Conservation (phyloP, 2,329 filamentous ascomycete genomes). For the Neonectria sp. region DNA sequence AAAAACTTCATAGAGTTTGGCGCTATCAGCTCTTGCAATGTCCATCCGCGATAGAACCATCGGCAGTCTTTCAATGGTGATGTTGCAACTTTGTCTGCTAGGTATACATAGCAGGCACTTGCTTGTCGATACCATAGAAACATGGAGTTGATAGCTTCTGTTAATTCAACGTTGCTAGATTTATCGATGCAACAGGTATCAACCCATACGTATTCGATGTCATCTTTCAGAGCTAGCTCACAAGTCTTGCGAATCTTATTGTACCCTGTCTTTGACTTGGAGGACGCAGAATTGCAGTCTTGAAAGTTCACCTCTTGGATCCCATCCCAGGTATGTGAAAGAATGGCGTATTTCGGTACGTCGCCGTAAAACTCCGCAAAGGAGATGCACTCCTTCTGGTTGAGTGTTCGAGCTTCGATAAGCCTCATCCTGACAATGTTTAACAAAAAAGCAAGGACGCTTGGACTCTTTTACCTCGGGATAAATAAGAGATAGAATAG, state of each 20-base stretch:
- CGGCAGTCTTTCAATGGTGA: not conserved
- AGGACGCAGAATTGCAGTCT: not conserved
- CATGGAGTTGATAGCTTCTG: not conserved
- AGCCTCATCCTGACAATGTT: constrained; percentile 53
- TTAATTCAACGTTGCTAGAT: not conserved
- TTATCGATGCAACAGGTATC: not conserved
- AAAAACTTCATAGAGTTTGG: no score
- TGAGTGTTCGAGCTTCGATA: constrained; percentile 48
- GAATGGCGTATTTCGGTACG: not conserved
- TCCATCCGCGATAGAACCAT: not conserved
- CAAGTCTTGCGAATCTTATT: not conserved
- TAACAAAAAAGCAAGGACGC: no score
- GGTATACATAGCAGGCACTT: not conserved
- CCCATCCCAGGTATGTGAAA: not conserved
- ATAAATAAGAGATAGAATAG: no score
- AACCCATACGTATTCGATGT: not conserved
- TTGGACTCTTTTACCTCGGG: no score
- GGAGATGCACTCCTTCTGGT: constrained; percentile 71
- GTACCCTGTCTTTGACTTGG: not conserved
- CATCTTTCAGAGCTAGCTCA: not conserved
- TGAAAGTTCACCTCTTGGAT: not conserved
- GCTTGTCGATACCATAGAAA: not conserved
- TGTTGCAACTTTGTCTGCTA: not conserved
- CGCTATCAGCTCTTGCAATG: not conserved
- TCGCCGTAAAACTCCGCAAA: constrained; percentile 48